A percentile compares a stretch with the other conserved stretches of the same genome.
Evolutionary conservation across 176 grass and related monocot species (phyloP).

Genomic region (Eragrostis nindensis): DNA sequence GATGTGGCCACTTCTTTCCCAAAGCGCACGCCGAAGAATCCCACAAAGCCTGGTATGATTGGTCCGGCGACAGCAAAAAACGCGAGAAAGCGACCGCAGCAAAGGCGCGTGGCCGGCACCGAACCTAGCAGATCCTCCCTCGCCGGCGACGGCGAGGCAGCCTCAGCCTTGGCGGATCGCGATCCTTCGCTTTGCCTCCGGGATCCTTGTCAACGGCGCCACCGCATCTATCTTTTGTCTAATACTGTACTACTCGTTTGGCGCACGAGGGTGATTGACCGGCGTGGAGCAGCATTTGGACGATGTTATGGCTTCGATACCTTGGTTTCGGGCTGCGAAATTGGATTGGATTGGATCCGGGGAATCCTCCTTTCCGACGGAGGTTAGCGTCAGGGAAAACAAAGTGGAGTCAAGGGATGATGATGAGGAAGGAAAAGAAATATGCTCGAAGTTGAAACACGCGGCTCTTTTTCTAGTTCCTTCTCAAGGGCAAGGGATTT

Average conservation of each 20-base stretch:
- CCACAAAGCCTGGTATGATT: constrained; percentile 36
- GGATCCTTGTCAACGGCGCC: background rate
- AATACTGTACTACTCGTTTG: background rate
- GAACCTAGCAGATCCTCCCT: background rate
- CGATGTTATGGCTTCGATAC: constrained; percentile 28
- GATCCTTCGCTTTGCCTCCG: background rate
- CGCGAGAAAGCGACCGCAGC: constrained; percentile 24
- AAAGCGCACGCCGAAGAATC: constrained; percentile 47
- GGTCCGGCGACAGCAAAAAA: background rate
- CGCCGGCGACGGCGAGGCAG: constrained; percentile 26
- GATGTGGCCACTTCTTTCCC: constrained; percentile 46
- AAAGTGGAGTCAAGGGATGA: constrained; percentile 29
- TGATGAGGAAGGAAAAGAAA: background rate
- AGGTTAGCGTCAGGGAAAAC: constrained; percentile 26
- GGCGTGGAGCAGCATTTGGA: background rate
- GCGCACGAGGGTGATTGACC: background rate
- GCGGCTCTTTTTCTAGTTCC: background rate
- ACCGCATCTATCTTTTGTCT: background rate
- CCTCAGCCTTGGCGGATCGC: constrained; percentile 12
- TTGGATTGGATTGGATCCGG: background rate
- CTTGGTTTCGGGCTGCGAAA: constrained; percentile 39
- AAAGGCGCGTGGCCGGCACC: constrained; percentile 29
- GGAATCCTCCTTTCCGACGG: constrained; percentile 40
- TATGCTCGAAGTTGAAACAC: constrained; percentile 9
- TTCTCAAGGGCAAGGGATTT: background rate